A percentile compares a stretch with the other conserved stretches of the same genome.
These are phyloP conservation scores for Microcos paniculata DNA, from an alignment of 345 rosid species.

Conservation along the genomic window DNA sequence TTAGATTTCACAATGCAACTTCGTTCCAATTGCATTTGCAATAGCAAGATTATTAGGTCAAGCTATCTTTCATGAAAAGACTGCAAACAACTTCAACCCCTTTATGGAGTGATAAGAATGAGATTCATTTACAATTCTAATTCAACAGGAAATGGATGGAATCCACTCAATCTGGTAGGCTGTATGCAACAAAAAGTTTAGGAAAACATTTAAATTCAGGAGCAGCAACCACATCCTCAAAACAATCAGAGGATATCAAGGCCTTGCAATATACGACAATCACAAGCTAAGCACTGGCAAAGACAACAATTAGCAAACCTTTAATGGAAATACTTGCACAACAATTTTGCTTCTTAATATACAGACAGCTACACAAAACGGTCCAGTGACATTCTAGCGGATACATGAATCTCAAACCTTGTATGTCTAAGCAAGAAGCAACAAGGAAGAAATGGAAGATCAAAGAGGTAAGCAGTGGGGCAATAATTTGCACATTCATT, in stretches of 20 bases:
- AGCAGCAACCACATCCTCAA: background rate
- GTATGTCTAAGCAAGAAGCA: background rate
- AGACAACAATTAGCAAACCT: background rate
- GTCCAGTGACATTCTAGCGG: background rate
- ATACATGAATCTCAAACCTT: background rate
- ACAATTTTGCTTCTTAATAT: too few relatives aligned
- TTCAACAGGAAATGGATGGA: background rate
- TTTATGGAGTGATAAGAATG: background rate
- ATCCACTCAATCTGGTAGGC: background rate
- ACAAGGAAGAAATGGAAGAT: background rate
- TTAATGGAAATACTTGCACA: background rate
- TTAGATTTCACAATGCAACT: too few relatives aligned
- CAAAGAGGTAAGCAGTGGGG: too few relatives aligned
- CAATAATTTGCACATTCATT: too few relatives aligned
- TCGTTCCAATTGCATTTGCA: too few relatives aligned
- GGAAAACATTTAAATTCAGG: background rate
- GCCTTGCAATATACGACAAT: background rate
- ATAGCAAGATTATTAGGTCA: background rate
- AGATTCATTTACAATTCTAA: background rate
- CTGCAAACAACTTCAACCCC: too few relatives aligned
- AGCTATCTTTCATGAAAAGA: too few relatives aligned
- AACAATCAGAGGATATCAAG: background rate
- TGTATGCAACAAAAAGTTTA: background rate
- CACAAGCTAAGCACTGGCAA: background rate
- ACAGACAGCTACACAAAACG: background rate